Percentiles rank a stretch among this genome's conserved stretches.
These are phyloP conservation scores for Rhododendron henanense DNA, from an alignment of 148 eudicot species.

Conservation along the genomic window DNA sequence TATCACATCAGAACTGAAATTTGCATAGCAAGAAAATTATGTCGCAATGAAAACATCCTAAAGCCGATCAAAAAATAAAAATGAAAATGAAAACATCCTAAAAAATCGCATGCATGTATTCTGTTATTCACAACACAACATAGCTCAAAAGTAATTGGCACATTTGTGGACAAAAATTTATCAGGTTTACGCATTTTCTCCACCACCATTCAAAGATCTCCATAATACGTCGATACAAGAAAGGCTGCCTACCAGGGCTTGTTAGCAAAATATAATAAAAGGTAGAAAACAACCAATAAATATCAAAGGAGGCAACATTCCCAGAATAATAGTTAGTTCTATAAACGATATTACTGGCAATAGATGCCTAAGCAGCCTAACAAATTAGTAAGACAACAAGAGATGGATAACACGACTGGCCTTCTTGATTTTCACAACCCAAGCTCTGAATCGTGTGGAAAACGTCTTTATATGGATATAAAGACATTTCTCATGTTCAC, in stretches of 20 bases:
- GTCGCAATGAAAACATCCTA: not conserved
- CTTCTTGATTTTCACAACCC: not conserved
- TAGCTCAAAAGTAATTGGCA: not conserved
- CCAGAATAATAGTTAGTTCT: not conserved
- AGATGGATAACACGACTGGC: not conserved
- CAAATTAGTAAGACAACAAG: not conserved
- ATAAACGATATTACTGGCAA: not conserved
- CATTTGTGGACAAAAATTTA: not conserved
- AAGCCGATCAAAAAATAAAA: not conserved
- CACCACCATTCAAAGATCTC: not conserved
- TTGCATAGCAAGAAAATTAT: not conserved
- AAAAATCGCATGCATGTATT: not conserved
- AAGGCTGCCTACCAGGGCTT: not conserved
- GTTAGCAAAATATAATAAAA: not conserved
- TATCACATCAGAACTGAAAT: not conserved
- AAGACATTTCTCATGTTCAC: not conserved
- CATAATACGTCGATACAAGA: not conserved
- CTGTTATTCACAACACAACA: not conserved
- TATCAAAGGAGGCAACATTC: not conserved
- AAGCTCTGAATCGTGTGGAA: not conserved
- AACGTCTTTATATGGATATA: not conserved
- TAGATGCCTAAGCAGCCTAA: no score
- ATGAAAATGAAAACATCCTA: not conserved
- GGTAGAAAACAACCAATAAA: constrained; percentile 7
- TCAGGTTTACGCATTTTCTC: not conserved